Evolutionary conservation across 1,284 basidiomycete species (phyloP).

Genomic region (Trichosporon ovoides): DNA sequence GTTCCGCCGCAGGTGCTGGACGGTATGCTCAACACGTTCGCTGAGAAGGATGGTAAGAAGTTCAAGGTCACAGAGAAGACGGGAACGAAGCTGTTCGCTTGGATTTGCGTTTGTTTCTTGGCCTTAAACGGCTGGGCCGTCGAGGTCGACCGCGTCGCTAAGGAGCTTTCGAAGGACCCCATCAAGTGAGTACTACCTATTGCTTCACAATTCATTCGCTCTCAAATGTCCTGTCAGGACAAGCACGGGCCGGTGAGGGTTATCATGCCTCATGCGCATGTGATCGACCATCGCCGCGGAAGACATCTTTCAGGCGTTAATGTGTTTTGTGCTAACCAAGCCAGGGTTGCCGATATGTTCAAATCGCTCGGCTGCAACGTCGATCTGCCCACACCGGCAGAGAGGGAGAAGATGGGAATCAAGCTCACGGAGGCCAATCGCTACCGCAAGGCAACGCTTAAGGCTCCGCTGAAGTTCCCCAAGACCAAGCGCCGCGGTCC

Average conservation of each 20-base stretch:
- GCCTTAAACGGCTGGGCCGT: slow-evolving; percentile 69
- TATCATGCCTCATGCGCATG: too few species aligned
- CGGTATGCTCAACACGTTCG: slow-evolving; percentile 70
- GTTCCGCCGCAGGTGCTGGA: slow-evolving; percentile 66
- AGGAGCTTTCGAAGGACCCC: slow-evolving; percentile 63
- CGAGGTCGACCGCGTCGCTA: slow-evolving; percentile 62
- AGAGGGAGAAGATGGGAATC: slow-evolving; percentile 61
- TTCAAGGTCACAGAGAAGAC: slow-evolving; percentile 64
- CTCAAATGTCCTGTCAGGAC: too few species aligned
- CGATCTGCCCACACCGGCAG: slow-evolving; percentile 56
- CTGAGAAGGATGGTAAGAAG: slow-evolving; percentile 60
- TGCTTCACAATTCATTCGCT: too few species aligned
- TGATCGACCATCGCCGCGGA: too few species aligned
- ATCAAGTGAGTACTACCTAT: slow-evolving; percentile 57
- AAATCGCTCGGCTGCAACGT: slow-evolving; percentile 62
- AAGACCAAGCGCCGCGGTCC: slow-evolving; percentile 51
- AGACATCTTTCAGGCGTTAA: too few species aligned
- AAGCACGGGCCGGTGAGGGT: too few species aligned
- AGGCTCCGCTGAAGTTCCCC: slow-evolving; percentile 71
- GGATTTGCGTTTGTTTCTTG: slow-evolving; percentile 73
- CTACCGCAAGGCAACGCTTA: slow-evolving; percentile 64
- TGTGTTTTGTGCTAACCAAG: background rate
- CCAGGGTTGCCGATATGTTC: slow-evolving; percentile 48
- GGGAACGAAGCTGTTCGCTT: slow-evolving; percentile 65
- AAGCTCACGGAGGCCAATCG: slow-evolving; percentile 57